Evolutionary conservation across 2,329 filamentous ascomycete genomes (phyloP).

Genomic region (Orbilia ellipsospora): DNA sequence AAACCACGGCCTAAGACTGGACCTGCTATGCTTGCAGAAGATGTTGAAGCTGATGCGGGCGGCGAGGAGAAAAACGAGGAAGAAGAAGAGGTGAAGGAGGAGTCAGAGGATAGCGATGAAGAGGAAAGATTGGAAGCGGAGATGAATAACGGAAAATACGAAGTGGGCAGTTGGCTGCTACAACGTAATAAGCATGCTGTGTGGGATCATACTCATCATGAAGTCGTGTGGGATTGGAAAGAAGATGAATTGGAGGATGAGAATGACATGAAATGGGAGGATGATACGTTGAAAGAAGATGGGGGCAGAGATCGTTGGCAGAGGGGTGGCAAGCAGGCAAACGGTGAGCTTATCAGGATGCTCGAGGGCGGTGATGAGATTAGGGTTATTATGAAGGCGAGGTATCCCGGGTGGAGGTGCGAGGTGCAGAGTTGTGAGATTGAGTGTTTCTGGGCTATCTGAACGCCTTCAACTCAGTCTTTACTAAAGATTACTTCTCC

Average conservation of each 20-base stretch:
- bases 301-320: slow-evolving; percentile 14
- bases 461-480: slow-evolving; percentile 13
- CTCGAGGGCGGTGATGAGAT: slow-evolving; percentile 52
- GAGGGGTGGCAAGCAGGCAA: slow-evolving; percentile 29
- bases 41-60: neutral
- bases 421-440: slow-evolving; percentile 50
- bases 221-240: slow-evolving; percentile 39
- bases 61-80: slow-evolving; percentile 1
- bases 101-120: neutral
- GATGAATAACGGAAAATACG: slow-evolving; percentile 24
- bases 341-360: slow-evolving; percentile 34
- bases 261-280: slow-evolving; percentile 34
- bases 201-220: slow-evolving; percentile 7
- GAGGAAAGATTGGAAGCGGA: neutral
- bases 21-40: neutral
- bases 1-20: neutral
- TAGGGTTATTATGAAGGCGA: slow-evolving; percentile 53
- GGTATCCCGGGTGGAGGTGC: slow-evolving; percentile 56
- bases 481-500: slow-evolving; percentile 3
- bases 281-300: neutral
- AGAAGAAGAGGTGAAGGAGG: neutral
- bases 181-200: slow-evolving; percentile 40
- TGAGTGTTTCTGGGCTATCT: slow-evolving; percentile 55
- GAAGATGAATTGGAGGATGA: slow-evolving; percentile 26
- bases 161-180: slow-evolving; percentile 9